Evolutionary conservation across 2,329 filamentous ascomycete genomes (phyloP), one percentile per base, ranked within the genome.

Genomic region (Epichloe coenophiala): DNA sequence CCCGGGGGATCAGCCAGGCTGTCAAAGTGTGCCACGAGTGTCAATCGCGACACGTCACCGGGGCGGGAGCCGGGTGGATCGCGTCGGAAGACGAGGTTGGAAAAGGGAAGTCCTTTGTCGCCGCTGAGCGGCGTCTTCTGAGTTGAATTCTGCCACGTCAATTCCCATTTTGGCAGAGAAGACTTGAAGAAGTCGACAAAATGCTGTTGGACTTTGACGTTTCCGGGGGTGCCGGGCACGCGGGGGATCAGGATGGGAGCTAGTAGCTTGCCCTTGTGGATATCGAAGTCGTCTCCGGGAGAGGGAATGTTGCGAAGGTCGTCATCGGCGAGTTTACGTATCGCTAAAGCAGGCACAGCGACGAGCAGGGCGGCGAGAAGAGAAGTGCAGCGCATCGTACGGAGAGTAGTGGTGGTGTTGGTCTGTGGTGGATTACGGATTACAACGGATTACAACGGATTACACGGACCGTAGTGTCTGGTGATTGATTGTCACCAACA

Each of bases 11-110:
- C 73, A 52, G 85, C 75, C 68, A 95, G 86, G 63, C 83, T 90
- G 61, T 98, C 93, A 65, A 95, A 97, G 64, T 98, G 93, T 40
- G 93, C 93, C 6, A 91, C 93, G 50, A 98, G 75, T 13, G 88
- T 91, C 61, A 97, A 70, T 46, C 89, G 74, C 41, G 84, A 83
- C 2, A 93, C 82, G 57, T 96, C 83, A 1, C 90, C 91, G 0
- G 71, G 66, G 5, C 74, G 69, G 1, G 83, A 73, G 80, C 88
- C 93, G 1, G 93, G 93, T 47, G 93, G 93, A 66, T 97, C 91
- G 49, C 90, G 80, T 37, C 81, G 84, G 51, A 91, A 82, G 53
- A 97, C 86, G 51, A 97, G 73, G 63, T 96, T 98, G 49, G 79
- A 73, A 64, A 98, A 97, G 0, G 88, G 88, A 0, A 97, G 72